Percentiles rank a stretch among this genome's conserved stretches.
These are phyloP conservation scores for Phytophthora vignae DNA, from an alignment of 352 stramenopile species.

Conservation along the genomic window DNA sequence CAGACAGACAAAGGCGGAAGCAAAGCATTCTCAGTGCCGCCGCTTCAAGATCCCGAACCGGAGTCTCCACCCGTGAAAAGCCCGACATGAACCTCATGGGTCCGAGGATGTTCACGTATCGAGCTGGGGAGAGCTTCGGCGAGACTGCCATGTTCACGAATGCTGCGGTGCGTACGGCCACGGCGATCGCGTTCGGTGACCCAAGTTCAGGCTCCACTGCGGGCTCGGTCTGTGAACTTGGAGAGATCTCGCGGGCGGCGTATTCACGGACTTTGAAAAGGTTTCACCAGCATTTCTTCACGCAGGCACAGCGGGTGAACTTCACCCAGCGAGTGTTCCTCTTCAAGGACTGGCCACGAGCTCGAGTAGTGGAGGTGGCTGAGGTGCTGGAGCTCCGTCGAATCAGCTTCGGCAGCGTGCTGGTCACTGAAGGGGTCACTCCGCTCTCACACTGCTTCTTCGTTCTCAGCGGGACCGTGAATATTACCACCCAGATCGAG, in stretches of 20 bases:
- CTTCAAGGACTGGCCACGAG: slow-evolving; percentile 55
- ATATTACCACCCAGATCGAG: slow-evolving; percentile 39
- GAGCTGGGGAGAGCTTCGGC: slow-evolving; percentile 55
- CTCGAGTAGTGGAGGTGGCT: slow-evolving; percentile 45
- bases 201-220: slow-evolving; percentile 6
- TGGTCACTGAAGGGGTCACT: slow-evolving; percentile 40
- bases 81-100: slow-evolving; percentile 39
- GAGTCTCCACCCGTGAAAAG: slow-evolving; percentile 15
- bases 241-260: slow-evolving; percentile 54
- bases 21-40: slow-evolving; percentile 8
- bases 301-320: slow-evolving; percentile 55
- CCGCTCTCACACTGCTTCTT: slow-evolving; percentile 43
- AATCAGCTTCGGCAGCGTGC: slow-evolving; percentile 50
- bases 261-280: slow-evolving; percentile 58
- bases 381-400: slow-evolving; percentile 54
- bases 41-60: slow-evolving; percentile 3
- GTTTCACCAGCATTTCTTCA: slow-evolving; percentile 60
- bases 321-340: slow-evolving; percentile 60
- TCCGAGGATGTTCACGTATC: slow-evolving; percentile 59
- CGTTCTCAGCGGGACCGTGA: slow-evolving; percentile 49
- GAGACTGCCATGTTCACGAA: slow-evolving; percentile 66
- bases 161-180: slow-evolving; percentile 60
- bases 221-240: slow-evolving; percentile 48
- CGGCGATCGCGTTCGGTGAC: slow-evolving; percentile 49
- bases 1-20: slow-evolving; percentile 33